phyloP scores from a whole-genome alignment of 1,284 basidiomycete genomes.

The Wolfiporia cocos region DNA sequence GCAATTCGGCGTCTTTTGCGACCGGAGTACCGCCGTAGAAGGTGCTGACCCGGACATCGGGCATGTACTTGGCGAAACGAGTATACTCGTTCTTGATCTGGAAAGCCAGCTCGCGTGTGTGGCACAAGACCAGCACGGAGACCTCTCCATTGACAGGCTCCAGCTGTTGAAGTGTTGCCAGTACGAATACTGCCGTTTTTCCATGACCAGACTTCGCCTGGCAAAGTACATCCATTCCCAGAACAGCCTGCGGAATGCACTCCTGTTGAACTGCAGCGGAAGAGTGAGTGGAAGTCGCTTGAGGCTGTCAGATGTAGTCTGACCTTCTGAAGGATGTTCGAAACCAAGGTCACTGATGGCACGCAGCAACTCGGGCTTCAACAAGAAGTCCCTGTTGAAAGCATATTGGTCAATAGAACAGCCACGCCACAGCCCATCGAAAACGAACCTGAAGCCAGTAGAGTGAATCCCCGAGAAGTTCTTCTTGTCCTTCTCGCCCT shows the following conservation, averaged over 20 bases:
- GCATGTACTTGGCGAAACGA: constrained; percentile 99
- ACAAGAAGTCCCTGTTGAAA: constrained; percentile 79
- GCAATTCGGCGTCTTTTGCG: constrained; percentile 88
- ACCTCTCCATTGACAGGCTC: constrained; percentile 99
- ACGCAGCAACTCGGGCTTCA: constrained; percentile 95
- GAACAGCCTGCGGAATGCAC: constrained; percentile 98
- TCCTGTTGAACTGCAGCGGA: constrained; percentile 88
- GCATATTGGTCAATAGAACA: constrained; percentile 10
- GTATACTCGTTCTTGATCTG: constrained; percentile 99
- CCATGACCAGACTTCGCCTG: constrained; percentile 99
- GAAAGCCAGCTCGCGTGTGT: constrained; percentile 98
- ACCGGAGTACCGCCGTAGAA: constrained; percentile 98
- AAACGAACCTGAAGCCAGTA: constrained; percentile 81
- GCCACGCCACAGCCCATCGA: background rate
- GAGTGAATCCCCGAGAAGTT: constrained; percentile 98
- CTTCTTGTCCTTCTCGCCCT: constrained; percentile 86
- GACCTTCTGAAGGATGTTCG: constrained; percentile 99
- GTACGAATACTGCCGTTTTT: constrained; percentile 99
- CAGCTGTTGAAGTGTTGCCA: constrained; percentile 96
- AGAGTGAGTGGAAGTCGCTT: constrained; percentile 3
- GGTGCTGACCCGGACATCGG: constrained; percentile 94
- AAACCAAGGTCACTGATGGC: constrained; percentile 99
- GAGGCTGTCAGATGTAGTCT: constrained; percentile 10
- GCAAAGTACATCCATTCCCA: constrained; percentile 99
- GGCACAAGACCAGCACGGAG: constrained; percentile 95